Percentiles rank a stretch among this genome's conserved stretches.
phyloP scores from a whole-genome alignment of 805 yeast genomes.

The Clavispora fructus region DNA sequence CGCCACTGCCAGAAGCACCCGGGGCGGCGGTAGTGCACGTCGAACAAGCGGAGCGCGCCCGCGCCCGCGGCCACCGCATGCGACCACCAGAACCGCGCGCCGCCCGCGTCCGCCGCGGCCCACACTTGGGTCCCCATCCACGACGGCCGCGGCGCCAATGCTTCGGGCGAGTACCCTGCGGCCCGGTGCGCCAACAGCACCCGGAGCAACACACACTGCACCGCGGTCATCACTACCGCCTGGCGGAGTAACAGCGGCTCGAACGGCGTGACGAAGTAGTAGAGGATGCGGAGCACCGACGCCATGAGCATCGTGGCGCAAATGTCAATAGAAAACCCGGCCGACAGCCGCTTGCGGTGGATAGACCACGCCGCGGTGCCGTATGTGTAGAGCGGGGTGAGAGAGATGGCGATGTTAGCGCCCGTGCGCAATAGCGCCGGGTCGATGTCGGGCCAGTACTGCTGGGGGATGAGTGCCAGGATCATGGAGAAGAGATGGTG shows the following conservation, averaged over 20 bases:
- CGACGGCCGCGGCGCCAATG: constrained; percentile 23
- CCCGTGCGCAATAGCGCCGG: constrained; percentile 43
- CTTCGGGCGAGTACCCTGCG: constrained; percentile 28
- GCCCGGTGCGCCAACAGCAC: constrained; percentile 58
- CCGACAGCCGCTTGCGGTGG: constrained; percentile 54
- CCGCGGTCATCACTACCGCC: constrained; percentile 76
- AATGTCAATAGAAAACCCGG: constrained; percentile 86
- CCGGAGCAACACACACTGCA: constrained; percentile 61
- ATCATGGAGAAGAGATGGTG: constrained; percentile 4
- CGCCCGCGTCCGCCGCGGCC: constrained; percentile 4
- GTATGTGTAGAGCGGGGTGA: constrained; percentile 83
- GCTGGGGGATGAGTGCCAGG: constrained; percentile 14
- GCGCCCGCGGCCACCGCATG: constrained; percentile 6
- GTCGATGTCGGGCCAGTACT: constrained; percentile 19
- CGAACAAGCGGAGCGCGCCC: constrained; percentile 52
- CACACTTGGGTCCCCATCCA: constrained; percentile 13
- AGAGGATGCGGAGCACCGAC: constrained; percentile 65
- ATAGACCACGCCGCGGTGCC: constrained; percentile 78
- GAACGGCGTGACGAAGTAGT: constrained; percentile 75
- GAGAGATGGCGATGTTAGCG: constrained; percentile 63
- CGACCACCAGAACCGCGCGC: constrained; percentile 5
- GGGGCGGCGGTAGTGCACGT: constrained; percentile 63
- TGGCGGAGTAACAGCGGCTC: constrained; percentile 77
- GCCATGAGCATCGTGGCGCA: constrained; percentile 89
- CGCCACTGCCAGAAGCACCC: constrained; percentile 85